Conservation (phyloP, 1,284 basidiomycete species). For the Cutaneotrichosporon dermatis region DNA sequence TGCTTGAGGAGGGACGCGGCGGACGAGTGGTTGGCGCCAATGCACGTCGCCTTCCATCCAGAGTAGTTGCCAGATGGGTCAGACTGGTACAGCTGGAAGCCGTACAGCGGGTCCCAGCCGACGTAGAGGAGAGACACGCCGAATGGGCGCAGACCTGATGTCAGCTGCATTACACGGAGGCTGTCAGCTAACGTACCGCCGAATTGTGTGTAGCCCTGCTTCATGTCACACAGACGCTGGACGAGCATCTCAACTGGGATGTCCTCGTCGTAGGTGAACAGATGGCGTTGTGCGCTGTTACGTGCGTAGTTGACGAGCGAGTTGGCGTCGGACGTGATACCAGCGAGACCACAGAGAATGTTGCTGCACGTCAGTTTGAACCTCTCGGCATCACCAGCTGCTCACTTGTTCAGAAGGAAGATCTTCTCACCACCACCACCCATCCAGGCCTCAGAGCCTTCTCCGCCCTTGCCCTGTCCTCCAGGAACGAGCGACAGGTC, state of each 20-base stretch:
- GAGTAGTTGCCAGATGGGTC: constrained; percentile 98
- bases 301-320: constrained; percentile 94
- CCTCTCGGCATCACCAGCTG: neutral
- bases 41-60: constrained; percentile 98
- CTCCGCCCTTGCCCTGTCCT: constrained; percentile 59
- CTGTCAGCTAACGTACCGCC: constrained; percentile 60
- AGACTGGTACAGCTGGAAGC: constrained; percentile 97
- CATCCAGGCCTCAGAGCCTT: constrained; percentile 53
- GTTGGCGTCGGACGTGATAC: constrained; percentile 94
- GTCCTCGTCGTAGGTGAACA: constrained; percentile 89
- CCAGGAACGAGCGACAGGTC: constrained; percentile 83
- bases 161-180: neutral
- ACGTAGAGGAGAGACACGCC: constrained; percentile 96
- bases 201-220: constrained; percentile 97
- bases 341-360: constrained; percentile 90
- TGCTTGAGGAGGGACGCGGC: constrained; percentile 74
- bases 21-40: constrained; percentile 87
- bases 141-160: constrained; percentile 84
- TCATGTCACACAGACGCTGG: constrained; percentile 91
- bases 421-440: constrained; percentile 97
- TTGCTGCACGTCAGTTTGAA: constrained; percentile 58
- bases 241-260: constrained; percentile 96
- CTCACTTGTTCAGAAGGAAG: constrained; percentile 75
- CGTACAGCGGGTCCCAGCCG: constrained; percentile 91
- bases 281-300: constrained; percentile 81